Evolutionary conservation across 306 rosid species (phyloP).

Genomic region (Hippophae tibetana): DNA sequence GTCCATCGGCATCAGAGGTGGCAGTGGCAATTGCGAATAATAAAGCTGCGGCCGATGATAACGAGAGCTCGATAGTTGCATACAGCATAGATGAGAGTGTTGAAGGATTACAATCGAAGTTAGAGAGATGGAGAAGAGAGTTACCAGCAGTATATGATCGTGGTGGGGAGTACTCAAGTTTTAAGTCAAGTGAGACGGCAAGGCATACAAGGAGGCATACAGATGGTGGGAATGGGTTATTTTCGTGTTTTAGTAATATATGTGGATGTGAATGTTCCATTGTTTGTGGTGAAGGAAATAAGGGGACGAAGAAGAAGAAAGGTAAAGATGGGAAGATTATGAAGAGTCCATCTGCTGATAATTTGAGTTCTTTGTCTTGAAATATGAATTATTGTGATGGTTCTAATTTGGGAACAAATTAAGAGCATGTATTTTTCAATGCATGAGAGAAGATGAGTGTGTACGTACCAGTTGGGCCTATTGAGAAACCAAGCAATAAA

Average conservation of each 20-base stretch:
- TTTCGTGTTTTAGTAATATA: conserved; percentile 88
- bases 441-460: not conserved
- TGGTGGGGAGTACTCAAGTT: conserved; percentile 34
- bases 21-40: conserved; percentile 51
- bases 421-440: no score
- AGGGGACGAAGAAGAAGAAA: conserved; percentile 15
- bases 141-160: conserved; percentile 54
- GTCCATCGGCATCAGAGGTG: conserved; percentile 93
- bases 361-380: conserved; percentile 21
- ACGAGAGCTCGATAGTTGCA: conserved; percentile 43
- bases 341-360: conserved; percentile 30
- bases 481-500: no score
- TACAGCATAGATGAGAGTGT: conserved; percentile 63
- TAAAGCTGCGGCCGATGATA: conserved; percentile 29
- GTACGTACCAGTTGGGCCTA: not conserved
- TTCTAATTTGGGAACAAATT: no score
- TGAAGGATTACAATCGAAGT: conserved; percentile 61
- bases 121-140: conserved; percentile 75
- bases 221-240: conserved; percentile 46
- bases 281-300: conserved; percentile 44
- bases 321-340: conserved; percentile 10
- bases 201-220: conserved; percentile 33
- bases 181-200: conserved; percentile 7
- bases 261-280: conserved; percentile 82
- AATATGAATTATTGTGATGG: no score